phyloP scores from a whole-genome alignment of 2,329 filamentous ascomycete species.

The Cucurbitaria berberidis region DNA sequence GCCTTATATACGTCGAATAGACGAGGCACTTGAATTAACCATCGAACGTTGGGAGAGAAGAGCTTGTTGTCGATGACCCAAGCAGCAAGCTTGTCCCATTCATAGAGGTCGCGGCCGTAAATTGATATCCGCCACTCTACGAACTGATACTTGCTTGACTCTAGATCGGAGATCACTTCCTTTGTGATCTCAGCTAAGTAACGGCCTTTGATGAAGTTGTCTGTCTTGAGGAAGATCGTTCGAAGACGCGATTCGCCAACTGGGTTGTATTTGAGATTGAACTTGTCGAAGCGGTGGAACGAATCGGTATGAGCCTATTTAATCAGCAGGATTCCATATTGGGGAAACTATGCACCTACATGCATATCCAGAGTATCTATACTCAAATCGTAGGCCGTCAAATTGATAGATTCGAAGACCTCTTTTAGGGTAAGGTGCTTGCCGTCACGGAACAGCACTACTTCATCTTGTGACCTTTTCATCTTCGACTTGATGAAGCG shows the following conservation, averaged over 20 bases:
- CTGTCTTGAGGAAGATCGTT: constrained; percentile 98
- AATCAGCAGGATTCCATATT: constrained; percentile 12
- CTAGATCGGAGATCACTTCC: constrained; percentile 94
- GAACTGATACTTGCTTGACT: constrained; percentile 99
- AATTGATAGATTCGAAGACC: constrained; percentile 95
- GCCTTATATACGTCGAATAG: constrained; percentile 96
- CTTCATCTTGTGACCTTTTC: constrained; percentile 96
- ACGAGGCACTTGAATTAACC: constrained; percentile 94
- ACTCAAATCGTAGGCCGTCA: constrained; percentile 96
- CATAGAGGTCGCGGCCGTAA: constrained; percentile 87
- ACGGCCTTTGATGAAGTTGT: constrained; percentile 94
- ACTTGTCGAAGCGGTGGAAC: constrained; percentile 99
- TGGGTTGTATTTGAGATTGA: constrained; percentile 98
- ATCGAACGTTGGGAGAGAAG: constrained; percentile 96
- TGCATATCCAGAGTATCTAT: constrained; percentile 99
- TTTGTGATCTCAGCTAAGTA: constrained; percentile 98
- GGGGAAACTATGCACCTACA: constrained; percentile 58
- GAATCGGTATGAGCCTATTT: constrained; percentile 88
- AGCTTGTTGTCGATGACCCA: constrained; percentile 99
- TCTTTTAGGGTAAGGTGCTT: constrained; percentile 89
- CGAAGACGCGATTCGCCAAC: constrained; percentile 92
- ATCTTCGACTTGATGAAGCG: constrained; percentile 99
- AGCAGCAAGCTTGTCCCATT: constrained; percentile 96
- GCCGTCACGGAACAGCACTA: constrained; percentile 89
- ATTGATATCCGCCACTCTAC: constrained; percentile 99